Percentiles rank a stretch among this genome's conserved stretches.
Conservation (phyloP, 2,329 filamentous ascomycete genomes). For the Ustilaginoidea virens region DNA sequence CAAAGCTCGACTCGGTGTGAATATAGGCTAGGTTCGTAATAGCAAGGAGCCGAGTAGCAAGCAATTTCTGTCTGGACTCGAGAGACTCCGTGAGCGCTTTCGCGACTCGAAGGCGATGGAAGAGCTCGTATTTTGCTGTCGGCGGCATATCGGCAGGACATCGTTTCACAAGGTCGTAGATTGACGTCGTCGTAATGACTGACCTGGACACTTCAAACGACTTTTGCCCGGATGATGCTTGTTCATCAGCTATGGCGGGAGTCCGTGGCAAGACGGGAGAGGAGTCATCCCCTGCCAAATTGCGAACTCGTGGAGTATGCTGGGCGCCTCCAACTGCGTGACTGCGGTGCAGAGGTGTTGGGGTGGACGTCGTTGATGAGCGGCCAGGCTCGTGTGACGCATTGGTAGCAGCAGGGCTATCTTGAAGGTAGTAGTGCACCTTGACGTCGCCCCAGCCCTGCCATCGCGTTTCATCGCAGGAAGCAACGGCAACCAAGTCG, state of each 20-base stretch:
- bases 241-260: slow-evolving; percentile 20
- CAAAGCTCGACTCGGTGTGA: slow-evolving; percentile 65
- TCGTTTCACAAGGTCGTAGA: slow-evolving; percentile 40
- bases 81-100: slow-evolving; percentile 56
- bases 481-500: slow-evolving; percentile 63
- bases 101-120: slow-evolving; percentile 72
- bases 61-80: slow-evolving; percentile 55
- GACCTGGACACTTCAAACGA: slow-evolving; percentile 49
- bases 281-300: slow-evolving; percentile 21
- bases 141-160: slow-evolving; percentile 52
- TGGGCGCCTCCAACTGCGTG: slow-evolving; percentile 35
- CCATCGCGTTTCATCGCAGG: slow-evolving; percentile 44
- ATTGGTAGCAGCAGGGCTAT: slow-evolving; percentile 11
- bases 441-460: slow-evolving; percentile 69
- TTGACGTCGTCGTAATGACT: slow-evolving; percentile 32
- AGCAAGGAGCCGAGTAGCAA: slow-evolving; percentile 70
- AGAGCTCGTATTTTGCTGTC: slow-evolving; percentile 64
- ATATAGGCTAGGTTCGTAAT: slow-evolving; percentile 88
- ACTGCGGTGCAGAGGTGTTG: slow-evolving; percentile 59
- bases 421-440: slow-evolving; percentile 58
- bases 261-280: slow-evolving; percentile 34
- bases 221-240: slow-evolving; percentile 30
- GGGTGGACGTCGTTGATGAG: slow-evolving; percentile 46
- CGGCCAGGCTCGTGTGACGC: slow-evolving; percentile 12
- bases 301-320: slow-evolving; percentile 24